phyloP scores from a whole-genome alignment of 1,284 basidiomycete species.

The Phlebopus sp. region DNA sequence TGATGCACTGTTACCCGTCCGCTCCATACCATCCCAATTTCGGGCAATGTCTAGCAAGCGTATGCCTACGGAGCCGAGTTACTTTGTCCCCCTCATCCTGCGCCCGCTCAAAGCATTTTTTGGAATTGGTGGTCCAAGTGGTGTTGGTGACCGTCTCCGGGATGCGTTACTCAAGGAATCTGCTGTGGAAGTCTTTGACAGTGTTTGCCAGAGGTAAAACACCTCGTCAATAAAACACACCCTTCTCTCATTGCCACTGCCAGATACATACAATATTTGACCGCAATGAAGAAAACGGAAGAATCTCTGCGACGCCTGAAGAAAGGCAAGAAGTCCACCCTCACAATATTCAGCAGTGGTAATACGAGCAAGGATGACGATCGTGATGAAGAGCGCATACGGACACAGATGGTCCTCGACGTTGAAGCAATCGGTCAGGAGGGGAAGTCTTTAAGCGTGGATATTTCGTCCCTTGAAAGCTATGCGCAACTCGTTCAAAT shows the following conservation, averaged over 20 bases:
- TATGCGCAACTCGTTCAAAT: slow-evolving; percentile 60
- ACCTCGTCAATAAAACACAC: background rate
- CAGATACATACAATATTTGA: slow-evolving; percentile 69
- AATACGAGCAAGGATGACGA: slow-evolving; percentile 54
- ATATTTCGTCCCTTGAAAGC: slow-evolving; percentile 51
- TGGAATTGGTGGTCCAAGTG: slow-evolving; percentile 52
- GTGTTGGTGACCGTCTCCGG: slow-evolving; percentile 57
- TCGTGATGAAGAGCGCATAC: slow-evolving; percentile 78
- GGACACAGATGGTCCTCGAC: slow-evolving; percentile 83
- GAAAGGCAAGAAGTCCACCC: slow-evolving; percentile 77
- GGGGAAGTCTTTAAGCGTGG: slow-evolving; percentile 66
- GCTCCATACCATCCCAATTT: slow-evolving; percentile 86
- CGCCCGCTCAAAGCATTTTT: slow-evolving; percentile 83
- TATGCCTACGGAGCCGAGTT: slow-evolving; percentile 72
- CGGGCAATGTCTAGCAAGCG: slow-evolving; percentile 77
- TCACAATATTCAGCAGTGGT: slow-evolving; percentile 70
- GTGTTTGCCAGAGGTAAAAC: slow-evolving; percentile 64
- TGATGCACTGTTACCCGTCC: slow-evolving; percentile 83
- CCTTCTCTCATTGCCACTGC: slow-evolving; percentile 4
- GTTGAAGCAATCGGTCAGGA: slow-evolving; percentile 81
- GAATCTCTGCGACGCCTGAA: slow-evolving; percentile 83
- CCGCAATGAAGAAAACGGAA: slow-evolving; percentile 86
- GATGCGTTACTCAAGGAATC: slow-evolving; percentile 53
- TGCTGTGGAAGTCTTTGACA: slow-evolving; percentile 68
- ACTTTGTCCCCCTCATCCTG: slow-evolving; percentile 80